phyloP scores from a whole-genome alignment of 257 asterid genomes.

The Mitragyna speciosa region DNA sequence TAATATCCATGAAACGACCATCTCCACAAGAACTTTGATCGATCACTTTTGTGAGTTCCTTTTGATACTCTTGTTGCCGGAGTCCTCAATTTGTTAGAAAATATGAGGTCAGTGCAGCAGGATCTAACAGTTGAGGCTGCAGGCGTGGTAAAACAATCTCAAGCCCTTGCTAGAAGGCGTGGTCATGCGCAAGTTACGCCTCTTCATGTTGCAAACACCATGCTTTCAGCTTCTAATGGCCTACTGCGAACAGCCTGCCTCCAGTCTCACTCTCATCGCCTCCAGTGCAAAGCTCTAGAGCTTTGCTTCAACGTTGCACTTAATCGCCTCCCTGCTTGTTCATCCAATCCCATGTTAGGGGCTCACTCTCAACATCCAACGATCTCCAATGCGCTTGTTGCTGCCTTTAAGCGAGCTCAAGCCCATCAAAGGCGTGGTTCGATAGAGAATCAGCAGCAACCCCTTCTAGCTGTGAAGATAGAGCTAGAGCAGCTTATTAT shows the following conservation, averaged over 20 bases:
- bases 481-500: constrained; percentile 78
- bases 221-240: constrained; percentile 63
- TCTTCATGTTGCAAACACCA: constrained; percentile 79
- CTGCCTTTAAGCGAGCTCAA: constrained; percentile 95
- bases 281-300: constrained; percentile 89
- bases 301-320: constrained; percentile 95
- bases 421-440: constrained; percentile 89
- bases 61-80: constrained; percentile 7
- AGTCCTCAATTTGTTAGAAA: neutral
- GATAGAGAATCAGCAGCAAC: constrained; percentile 58
- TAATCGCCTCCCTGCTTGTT: constrained; percentile 71
- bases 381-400: constrained; percentile 83
- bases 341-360: constrained; percentile 42
- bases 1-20: constrained; percentile 5
- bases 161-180: constrained; percentile 66
- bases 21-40: neutral
- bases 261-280: constrained; percentile 80
- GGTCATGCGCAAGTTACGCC: constrained; percentile 97
- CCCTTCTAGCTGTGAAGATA: constrained; percentile 59
- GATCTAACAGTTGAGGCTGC: constrained; percentile 59
- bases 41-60: constrained; percentile 13
- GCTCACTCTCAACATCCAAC: constrained; percentile 47
- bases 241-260: constrained; percentile 62
- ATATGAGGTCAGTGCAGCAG: constrained; percentile 77
- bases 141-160: constrained; percentile 57